Base-by-base conservation (phyloP, 345 rosid species). In the Pistacia vera region DNA sequence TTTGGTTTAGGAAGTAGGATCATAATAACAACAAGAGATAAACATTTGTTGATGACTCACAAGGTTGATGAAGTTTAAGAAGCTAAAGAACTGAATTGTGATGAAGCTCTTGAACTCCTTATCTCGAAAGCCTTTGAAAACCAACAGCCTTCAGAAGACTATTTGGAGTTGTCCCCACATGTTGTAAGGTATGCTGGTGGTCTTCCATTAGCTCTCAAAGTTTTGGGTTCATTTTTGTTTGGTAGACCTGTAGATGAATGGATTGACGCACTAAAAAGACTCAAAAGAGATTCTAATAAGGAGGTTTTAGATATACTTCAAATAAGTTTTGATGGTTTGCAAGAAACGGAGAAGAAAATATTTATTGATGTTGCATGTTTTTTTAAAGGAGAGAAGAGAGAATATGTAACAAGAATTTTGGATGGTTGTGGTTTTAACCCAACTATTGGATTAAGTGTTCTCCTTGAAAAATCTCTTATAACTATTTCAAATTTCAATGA, bases 251-350 rank as follows among this genome's bases (percentile, higher is more conserved):
- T 18, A 18, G 68, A 5, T 41, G 68, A 65, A 48, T 41, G 68
- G 68, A 18, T 38, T 38, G 25, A 3, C n/a, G 52, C 68, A 18
- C 10, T 41, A 14, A 16, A 65, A 38, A 41, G 68, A 65, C 30
- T 65, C 7, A 18, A 81, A 63, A 52, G 83, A 61, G 75, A n/a
- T n/a, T n/a, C n/a, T n/a, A n/a, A n/a, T n/a, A n/a, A n/a, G n/a
- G n/a, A n/a, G n/a, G 76, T 73, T 77, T 76, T 54, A 2, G 83
- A 81, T 33, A 81, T 71, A 76, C 30, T 28, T 28, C 30, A 28
- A 28, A 28, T 28, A 28, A 28, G 30, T 28, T 28, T 28, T 28
- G 30, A 28, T 28, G 30, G 30, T 28, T 28, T 28, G 2, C 1
- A 28, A 28, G 30, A 28, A 28, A 28, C 30, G 1, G 30, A 28